phyloP scores from a whole-genome alignment of 352 stramenopile genomes.

The Phytophthora macrochlamydospora region DNA sequence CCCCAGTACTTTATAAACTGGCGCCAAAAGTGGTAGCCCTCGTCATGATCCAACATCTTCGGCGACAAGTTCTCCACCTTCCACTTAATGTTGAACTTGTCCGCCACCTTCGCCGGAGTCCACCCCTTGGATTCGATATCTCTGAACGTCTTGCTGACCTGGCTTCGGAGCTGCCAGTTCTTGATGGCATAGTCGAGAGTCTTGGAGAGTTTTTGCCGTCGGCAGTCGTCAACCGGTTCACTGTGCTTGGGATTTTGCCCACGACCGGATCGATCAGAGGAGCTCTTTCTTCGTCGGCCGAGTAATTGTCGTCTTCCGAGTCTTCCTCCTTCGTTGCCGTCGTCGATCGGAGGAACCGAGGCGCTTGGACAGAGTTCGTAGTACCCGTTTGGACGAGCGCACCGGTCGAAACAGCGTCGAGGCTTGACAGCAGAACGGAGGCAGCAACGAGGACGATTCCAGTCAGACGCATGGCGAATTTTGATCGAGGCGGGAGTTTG shows the following conservation, averaged over 20 bases:
- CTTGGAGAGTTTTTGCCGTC: background rate
- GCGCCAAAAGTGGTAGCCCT: background rate
- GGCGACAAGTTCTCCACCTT: background rate
- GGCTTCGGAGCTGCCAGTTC: background rate
- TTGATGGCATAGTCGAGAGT: background rate
- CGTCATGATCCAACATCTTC: background rate
- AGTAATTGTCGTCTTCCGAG: background rate
- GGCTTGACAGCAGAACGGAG: background rate
- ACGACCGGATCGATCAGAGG: background rate
- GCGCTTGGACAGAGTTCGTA: too few relatives aligned
- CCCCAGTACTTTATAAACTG: background rate
- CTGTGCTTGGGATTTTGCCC: background rate
- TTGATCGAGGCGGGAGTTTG: background rate
- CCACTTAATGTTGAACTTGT: background rate
- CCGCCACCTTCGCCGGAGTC: background rate
- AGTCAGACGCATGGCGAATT: background rate
- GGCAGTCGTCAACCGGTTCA: background rate
- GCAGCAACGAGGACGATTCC: background rate
- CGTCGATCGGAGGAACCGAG: background rate
- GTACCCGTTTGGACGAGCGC: background rate
- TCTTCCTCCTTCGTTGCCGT: background rate
- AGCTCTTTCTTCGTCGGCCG: background rate
- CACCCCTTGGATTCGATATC: background rate
- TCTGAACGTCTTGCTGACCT: background rate
- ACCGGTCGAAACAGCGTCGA: background rate